Evolutionary conservation across 1,284 basidiomycete genomes (phyloP), one percentile per base, ranked within the genome.

Genomic region (Crucibulum parvulum): DNA sequence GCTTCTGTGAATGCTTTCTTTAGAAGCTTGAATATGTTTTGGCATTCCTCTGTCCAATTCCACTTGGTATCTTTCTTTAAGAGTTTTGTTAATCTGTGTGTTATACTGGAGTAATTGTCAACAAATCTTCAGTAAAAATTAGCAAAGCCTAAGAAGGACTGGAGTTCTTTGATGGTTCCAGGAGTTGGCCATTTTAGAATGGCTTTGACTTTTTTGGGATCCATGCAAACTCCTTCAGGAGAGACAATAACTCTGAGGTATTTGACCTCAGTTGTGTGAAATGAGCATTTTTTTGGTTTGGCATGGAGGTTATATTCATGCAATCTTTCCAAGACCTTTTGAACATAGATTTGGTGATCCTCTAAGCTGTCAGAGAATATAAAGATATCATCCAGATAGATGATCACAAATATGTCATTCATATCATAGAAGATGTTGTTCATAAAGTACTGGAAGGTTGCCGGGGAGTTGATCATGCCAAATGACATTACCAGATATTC

Each of bases 91-190:
- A 13, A 57, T n/a, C 1, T 37, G 48, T 35, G 16, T 11, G 56
- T 37, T 13, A 37, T 8, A 15, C 41, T 15, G 8, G 39, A 31
- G 24, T 51, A 57, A 13, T 38, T 37, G 18, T 52, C n/a, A 16
- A 57, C 43, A 37, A 57, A 57, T 15, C 34, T 13, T 41, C 39
- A 2, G 15, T 54, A 54, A 18, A 54, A 54, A 18, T 54, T 54
- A 24, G 45, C 45, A 53, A 73, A 70, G 6, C 72, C 39, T 41
- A 41, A n/a, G n/a, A 41, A 41, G 39, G n/a, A 41, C 39, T 41
- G 39, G n/a, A 41, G 9, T 9, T 9, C 39, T n/a, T 41, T 41
- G 9, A 41, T n/a, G 10, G 9, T 41, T 41, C n/a, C n/a, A n/a
- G 39, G n/a, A 9, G 9, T 41, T 9, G 39, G n/a, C 39, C 39